Evolutionary conservation across 345 rosid genomes (phyloP).

Genomic region (Carallia pectinifolia): DNA sequence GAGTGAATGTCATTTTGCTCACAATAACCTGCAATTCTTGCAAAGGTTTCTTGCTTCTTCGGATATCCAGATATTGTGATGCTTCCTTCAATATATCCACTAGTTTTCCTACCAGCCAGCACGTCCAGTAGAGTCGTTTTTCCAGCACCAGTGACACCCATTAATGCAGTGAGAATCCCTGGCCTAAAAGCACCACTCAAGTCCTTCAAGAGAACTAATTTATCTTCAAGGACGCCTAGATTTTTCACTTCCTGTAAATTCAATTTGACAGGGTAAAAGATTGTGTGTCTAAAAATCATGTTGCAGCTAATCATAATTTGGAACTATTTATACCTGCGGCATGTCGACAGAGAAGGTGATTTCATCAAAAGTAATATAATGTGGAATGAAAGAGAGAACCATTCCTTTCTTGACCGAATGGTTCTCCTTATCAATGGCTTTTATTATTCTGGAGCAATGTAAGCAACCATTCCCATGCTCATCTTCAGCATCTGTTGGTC

Average conservation of each 20-base stretch:
- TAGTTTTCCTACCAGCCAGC: conserved; percentile 74
- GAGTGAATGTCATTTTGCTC: conserved; percentile 71
- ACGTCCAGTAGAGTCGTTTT: conserved; percentile 85
- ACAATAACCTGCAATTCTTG: conserved; percentile 67
- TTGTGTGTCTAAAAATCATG: not conserved
- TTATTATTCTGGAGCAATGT: no score
- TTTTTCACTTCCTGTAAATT: conserved; percentile 44
- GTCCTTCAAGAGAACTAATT: conserved; percentile 53
- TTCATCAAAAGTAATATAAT: conserved; percentile 55
- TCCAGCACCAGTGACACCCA: conserved; percentile 80
- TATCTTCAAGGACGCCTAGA: conserved; percentile 55
- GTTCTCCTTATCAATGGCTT: no score
- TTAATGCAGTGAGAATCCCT: conserved; percentile 69
- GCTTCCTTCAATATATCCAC: conserved; percentile 63
- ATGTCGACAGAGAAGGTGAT: conserved; percentile 59
- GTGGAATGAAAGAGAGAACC: conserved; percentile 19
- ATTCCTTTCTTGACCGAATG: no score
- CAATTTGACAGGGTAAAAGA: not conserved
- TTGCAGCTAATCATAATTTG: not conserved
- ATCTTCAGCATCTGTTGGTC: no score
- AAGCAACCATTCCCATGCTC: no score
- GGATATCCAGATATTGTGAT: conserved; percentile 65
- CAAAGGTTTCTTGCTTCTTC: conserved; percentile 71
- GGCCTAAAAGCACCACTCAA: conserved; percentile 76
- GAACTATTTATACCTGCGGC: conserved; percentile 52